Evolutionary conservation across 139 green algal genomes (phyloP).

Genomic region (Choricystis sp.): DNA sequence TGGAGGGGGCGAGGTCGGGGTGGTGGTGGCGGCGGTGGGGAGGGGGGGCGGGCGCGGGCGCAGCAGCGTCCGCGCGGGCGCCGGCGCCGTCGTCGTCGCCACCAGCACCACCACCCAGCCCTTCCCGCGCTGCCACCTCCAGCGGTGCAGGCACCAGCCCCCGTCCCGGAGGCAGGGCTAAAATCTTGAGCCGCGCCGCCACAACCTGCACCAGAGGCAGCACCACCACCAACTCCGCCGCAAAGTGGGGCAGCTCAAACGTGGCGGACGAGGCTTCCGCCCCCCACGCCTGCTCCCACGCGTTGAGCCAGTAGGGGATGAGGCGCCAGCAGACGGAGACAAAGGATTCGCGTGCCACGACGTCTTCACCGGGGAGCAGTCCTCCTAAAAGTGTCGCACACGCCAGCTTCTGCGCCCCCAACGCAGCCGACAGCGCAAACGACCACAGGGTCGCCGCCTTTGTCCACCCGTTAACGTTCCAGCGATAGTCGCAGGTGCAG

Average conservation of each 20-base stretch:
- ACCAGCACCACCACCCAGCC: not conserved
- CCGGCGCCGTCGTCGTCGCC: conserved; percentile 1
- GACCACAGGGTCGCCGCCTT: conserved; percentile 56
- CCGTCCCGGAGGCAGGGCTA: conserved; percentile 35
- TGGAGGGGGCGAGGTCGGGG: conserved; percentile 36
- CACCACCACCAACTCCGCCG: conserved; percentile 67
- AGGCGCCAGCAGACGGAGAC: conserved; percentile 66
- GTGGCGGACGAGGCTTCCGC: conserved; percentile 35
- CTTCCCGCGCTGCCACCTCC: not conserved
- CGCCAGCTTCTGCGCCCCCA: conserved; percentile 40
- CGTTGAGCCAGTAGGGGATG: conserved; percentile 76
- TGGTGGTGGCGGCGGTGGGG: too few species aligned
- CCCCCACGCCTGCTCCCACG: conserved; percentile 58
- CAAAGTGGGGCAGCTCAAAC: conserved; percentile 82
- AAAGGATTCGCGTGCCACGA: conserved; percentile 57
- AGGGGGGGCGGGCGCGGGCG: not conserved
- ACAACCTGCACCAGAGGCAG: conserved; percentile 59
- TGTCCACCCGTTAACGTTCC: conserved; percentile 44
- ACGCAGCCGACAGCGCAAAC: conserved; percentile 38
- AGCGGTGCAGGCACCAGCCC: conserved; percentile 6
- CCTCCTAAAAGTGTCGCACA: conserved; percentile 40
- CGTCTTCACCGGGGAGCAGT: conserved; percentile 61
- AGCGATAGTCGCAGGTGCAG: conserved; percentile 52
- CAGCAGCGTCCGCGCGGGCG: not conserved
- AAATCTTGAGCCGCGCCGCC: conserved; percentile 44